Evolutionary conservation across 75 land plant species (phyloP).

Genomic region (Cryptomeria japonica): DNA sequence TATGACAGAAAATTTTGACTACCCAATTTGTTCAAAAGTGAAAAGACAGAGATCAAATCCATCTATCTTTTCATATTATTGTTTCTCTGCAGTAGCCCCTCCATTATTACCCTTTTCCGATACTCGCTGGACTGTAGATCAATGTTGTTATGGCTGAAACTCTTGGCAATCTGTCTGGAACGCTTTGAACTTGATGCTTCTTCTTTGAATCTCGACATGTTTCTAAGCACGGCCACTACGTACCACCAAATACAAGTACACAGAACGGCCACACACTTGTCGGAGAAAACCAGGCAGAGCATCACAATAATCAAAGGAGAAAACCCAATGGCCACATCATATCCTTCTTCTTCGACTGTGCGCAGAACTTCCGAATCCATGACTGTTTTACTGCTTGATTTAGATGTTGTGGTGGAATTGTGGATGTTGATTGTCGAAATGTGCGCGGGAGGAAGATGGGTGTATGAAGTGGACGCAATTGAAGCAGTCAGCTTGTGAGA

Average conservation of each 20-base stretch:
- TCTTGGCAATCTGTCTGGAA: not conserved
- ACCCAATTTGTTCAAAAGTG: no score
- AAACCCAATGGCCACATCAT: not conserved
- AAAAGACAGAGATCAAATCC: not conserved
- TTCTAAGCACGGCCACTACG: not conserved
- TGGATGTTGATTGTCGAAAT: not conserved
- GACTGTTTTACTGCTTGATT: not conserved
- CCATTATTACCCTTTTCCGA: not conserved
- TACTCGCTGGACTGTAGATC: conserved; percentile 2
- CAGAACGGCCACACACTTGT: not conserved
- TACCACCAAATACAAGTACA: conserved; percentile 10
- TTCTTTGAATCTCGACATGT: not conserved
- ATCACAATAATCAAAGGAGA: not conserved
- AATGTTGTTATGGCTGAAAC: not conserved
- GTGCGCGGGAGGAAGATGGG: not conserved
- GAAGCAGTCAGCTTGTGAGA: not conserved
- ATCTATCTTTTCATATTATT: not conserved
- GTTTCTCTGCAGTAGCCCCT: not conserved
- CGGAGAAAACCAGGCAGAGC: not conserved
- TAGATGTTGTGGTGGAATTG: not conserved
- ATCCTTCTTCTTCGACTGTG: not conserved
- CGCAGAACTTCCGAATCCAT: not conserved
- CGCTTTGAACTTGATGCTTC: not conserved
- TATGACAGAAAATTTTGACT: not conserved
- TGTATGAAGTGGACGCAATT: not conserved